Percentiles rank a stretch among this genome's conserved stretches.
phyloP scores from a whole-genome alignment of 2,329 filamentous ascomycete genomes.

The Nemania sp. region DNA sequence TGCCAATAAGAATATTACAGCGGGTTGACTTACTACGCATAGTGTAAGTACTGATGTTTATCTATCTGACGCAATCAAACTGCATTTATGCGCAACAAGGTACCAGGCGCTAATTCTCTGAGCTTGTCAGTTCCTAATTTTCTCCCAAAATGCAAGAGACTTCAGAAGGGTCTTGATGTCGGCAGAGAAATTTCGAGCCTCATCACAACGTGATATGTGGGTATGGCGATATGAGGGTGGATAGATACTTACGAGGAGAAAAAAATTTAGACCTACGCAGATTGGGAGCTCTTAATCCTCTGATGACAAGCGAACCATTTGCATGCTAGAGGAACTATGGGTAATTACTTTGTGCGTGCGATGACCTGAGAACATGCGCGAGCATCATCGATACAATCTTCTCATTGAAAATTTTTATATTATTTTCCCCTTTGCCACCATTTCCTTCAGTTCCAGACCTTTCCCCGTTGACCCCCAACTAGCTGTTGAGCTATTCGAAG shows the following conservation, averaged over 20 bases:
- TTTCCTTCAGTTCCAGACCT: constrained; percentile 7
- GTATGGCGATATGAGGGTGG: no score
- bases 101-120: constrained; percentile 23
- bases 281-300: no score
- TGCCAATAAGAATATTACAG: no score
- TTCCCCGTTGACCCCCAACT: constrained; percentile 1
- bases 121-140: constrained; percentile 17
- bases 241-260: no score
- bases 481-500: neutral
- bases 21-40: no score
- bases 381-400: neutral
- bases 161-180: constrained; percentile 14
- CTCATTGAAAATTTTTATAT: neutral
- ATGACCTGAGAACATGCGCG: no score
- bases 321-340: no score
- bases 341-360: no score
- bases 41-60: no score
- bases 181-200: constrained; percentile 23
- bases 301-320: no score
- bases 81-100: constrained; percentile 11
- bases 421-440: neutral
- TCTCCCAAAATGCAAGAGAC: constrained; percentile 11
- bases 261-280: no score
- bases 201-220: constrained; percentile 22
- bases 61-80: constrained; percentile 13